Conservation (phyloP, 805 yeast species). For the Kodamaea fukazawae region DNA sequence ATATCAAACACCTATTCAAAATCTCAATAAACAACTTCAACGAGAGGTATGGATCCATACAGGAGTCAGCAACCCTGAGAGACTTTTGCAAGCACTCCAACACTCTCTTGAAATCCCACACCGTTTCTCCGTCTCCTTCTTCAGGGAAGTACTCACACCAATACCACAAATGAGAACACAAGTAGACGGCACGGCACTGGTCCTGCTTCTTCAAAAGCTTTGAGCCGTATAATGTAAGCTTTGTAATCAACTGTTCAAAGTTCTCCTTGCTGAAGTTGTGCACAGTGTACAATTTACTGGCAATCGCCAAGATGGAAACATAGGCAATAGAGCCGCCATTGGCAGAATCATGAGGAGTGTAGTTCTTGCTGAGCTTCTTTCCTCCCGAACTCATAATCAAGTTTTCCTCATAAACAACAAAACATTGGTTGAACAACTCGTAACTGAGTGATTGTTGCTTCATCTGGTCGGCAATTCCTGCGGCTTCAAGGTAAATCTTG, state of each 20-base stretch:
- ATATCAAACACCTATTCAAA: constrained; percentile 79
- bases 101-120: constrained; percentile 54
- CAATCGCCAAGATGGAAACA: constrained; percentile 46
- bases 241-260: constrained; percentile 79
- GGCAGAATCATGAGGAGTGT: constrained; percentile 37
- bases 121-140: constrained; percentile 13
- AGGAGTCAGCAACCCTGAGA: constrained; percentile 87
- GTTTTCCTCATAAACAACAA: constrained; percentile 74
- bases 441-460: constrained; percentile 69
- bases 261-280: constrained; percentile 56
- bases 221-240: constrained; percentile 84
- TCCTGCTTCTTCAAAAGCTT: constrained; percentile 88
- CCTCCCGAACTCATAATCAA: constrained; percentile 25
- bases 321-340: constrained; percentile 49
- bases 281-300: constrained; percentile 43
- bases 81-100: constrained; percentile 89
- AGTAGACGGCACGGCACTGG: constrained; percentile 87
- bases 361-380: constrained; percentile 8
- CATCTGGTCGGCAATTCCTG: constrained; percentile 76
- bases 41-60: constrained; percentile 74
- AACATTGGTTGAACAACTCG: constrained; percentile 87
- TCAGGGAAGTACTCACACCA: constrained; percentile 55
- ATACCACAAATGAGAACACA: constrained; percentile 94
- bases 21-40: constrained; percentile 87
- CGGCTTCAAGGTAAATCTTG: constrained; percentile 60